Conservation (phyloP, 2,329 filamentous ascomycete species). For the Samsoniella hepiali region DNA sequence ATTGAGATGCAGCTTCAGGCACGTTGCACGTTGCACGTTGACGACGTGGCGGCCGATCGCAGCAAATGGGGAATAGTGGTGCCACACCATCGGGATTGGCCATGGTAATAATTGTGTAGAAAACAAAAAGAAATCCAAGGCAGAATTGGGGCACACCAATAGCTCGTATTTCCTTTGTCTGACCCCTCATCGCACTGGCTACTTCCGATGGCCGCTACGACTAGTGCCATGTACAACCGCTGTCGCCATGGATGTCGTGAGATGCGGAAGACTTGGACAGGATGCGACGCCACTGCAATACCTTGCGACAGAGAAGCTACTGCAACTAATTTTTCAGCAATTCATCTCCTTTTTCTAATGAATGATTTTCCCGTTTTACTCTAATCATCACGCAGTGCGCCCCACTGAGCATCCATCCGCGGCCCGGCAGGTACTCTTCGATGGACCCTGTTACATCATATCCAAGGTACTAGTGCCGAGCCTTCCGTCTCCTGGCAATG, state of each 20-base stretch:
- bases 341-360: no score
- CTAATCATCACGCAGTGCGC: background rate
- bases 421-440: background rate
- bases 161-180: background rate
- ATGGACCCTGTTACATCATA: conserved; percentile 9
- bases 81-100: background rate
- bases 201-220: background rate
- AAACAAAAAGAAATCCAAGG: background rate
- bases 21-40: background rate
- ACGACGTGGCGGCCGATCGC: background rate
- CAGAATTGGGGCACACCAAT: background rate
- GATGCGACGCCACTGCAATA: background rate
- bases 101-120: background rate
- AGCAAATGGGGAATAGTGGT: no score
- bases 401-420: conserved; percentile 1
- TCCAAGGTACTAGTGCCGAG: background rate
- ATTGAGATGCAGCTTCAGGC: no score
- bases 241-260: background rate
- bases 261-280: background rate
- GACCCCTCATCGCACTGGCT: background rate
- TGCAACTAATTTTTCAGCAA: no score
- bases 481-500: background rate
- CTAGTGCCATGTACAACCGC: background rate
- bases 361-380: no score
- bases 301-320: no score